phyloP scores from a whole-genome alignment of 1,284 basidiomycete species.

The Malassezia vespertilionis region DNA sequence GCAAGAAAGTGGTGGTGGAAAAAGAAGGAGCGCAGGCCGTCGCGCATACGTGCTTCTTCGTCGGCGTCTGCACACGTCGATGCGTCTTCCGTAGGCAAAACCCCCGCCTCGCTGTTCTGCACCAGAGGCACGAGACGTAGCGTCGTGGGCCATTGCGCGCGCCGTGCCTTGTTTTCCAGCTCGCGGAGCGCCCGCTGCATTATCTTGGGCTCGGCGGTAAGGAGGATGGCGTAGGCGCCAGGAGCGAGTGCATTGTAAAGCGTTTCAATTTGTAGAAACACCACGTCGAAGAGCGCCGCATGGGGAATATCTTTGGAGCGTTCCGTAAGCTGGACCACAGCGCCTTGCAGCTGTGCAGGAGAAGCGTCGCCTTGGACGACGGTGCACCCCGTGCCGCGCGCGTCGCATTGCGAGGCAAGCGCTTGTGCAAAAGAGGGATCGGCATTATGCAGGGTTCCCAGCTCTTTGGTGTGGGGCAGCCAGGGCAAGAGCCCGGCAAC shows the following conservation, averaged over 20 bases:
- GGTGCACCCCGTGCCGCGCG: not conserved
- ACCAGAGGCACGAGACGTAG: not conserved
- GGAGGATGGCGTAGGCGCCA: conserved; percentile 5
- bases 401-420: not conserved
- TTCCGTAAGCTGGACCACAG: conserved; percentile 10
- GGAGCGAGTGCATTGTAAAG: not conserved
- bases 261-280: not conserved
- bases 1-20: conserved; percentile 9
- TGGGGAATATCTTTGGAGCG: conserved; percentile 2
- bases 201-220: conserved; percentile 9
- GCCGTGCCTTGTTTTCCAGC: conserved; percentile 9
- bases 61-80: conserved; percentile 1
- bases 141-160: not conserved
- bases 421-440: not conserved
- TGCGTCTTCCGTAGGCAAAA: not conserved
- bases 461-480: not conserved
- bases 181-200: conserved; percentile 11
- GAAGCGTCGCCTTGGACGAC: not conserved
- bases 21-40: conserved; percentile 6
- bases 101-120: not conserved
- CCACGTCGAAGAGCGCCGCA: conserved; percentile 12
- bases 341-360: not conserved
- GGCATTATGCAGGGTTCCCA: too few relatives aligned
- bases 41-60: conserved; percentile 1
- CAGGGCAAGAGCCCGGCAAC: conserved; percentile 8